These are phyloP conservation scores for Candida sanyaensis DNA, from an alignment of 1,139 yeast genomes.

Conservation along the genomic window DNA sequence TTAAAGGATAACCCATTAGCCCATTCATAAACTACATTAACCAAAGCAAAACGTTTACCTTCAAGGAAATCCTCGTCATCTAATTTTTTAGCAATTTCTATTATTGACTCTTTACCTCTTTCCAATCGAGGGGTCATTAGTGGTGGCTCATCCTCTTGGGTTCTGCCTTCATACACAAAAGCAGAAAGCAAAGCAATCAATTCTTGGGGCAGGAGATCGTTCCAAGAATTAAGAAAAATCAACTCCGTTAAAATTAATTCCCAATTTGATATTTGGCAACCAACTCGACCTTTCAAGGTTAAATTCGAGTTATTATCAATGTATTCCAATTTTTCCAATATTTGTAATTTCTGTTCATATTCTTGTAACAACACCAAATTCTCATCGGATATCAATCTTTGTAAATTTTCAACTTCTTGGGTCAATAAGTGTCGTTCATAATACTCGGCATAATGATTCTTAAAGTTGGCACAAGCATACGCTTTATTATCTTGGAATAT, in stretches of 20 bases:
- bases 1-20: conserved; percentile 92
- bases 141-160: conserved; percentile 58
- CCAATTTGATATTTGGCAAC: conserved; percentile 88
- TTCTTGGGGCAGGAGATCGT: conserved; percentile 93
- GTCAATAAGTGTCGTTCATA: conserved; percentile 49
- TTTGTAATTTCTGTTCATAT: conserved; percentile 84
- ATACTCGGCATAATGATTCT: conserved; percentile 47
- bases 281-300: conserved; percentile 81
- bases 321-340: conserved; percentile 71
- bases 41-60: conserved; percentile 82
- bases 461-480: conserved; percentile 42
- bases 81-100: conserved; percentile 67
- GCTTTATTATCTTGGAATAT: conserved; percentile 31
- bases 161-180: conserved; percentile 88
- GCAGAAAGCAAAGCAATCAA: conserved; percentile 90
- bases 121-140: conserved; percentile 83
- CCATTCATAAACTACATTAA: conserved; percentile 97
- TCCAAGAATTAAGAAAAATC: conserved; percentile 85
- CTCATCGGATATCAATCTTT: conserved; percentile 74
- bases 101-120: conserved; percentile 69
- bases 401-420: conserved; percentile 55
- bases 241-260: conserved; percentile 88
- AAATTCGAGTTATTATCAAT: conserved; percentile 79
- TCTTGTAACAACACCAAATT: conserved; percentile 90
- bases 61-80: conserved; percentile 88